Percentiles rank a stretch among this genome's conserved stretches.
phyloP scores from a whole-genome alignment of 2,329 filamentous ascomycete genomes.

The Colletotrichum eremochloae region DNA sequence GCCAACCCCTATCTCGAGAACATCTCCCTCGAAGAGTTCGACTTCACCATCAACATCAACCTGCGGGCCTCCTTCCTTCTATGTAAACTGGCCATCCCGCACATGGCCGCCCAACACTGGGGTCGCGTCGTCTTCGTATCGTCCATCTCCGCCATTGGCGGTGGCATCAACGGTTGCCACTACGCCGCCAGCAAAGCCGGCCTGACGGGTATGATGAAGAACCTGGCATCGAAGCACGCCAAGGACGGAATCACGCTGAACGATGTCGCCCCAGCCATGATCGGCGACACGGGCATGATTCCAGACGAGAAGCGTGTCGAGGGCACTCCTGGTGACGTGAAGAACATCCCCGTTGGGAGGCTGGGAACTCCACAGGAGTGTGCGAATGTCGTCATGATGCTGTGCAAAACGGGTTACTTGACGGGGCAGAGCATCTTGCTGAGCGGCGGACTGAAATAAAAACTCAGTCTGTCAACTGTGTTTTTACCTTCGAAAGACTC shows the following conservation, averaged over 20 bases:
- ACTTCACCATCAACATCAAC: slow-evolving; percentile 73
- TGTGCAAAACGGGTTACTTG: slow-evolving; percentile 71
- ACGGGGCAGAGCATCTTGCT: slow-evolving; percentile 69
- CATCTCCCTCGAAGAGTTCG: slow-evolving; percentile 74
- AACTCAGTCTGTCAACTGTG: background rate
- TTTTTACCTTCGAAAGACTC: background rate
- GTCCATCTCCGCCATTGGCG: slow-evolving; percentile 73
- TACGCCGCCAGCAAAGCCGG: slow-evolving; percentile 74
- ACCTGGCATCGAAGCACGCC: slow-evolving; percentile 70
- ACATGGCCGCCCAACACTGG: slow-evolving; percentile 72
- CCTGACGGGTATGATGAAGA: slow-evolving; percentile 74
- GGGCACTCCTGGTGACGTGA: slow-evolving; percentile 69
- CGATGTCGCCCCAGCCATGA: slow-evolving; percentile 78
- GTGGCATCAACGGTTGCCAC: slow-evolving; percentile 73
- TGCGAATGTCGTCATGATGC: slow-evolving; percentile 72
- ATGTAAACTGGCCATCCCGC: slow-evolving; percentile 69
- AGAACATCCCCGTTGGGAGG: slow-evolving; percentile 70
- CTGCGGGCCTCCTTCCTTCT: slow-evolving; percentile 73
- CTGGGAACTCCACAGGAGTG: slow-evolving; percentile 71
- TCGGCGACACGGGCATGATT: slow-evolving; percentile 74
- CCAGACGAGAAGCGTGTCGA: slow-evolving; percentile 64
- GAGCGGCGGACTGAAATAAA: slow-evolving; percentile 64
- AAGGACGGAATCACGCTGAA: slow-evolving; percentile 74
- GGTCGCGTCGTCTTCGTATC: slow-evolving; percentile 75
- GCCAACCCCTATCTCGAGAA: slow-evolving; percentile 69